Conservation (phyloP, 192 early-diverging fungal genomes). For the Coemansia sp. region DNA sequence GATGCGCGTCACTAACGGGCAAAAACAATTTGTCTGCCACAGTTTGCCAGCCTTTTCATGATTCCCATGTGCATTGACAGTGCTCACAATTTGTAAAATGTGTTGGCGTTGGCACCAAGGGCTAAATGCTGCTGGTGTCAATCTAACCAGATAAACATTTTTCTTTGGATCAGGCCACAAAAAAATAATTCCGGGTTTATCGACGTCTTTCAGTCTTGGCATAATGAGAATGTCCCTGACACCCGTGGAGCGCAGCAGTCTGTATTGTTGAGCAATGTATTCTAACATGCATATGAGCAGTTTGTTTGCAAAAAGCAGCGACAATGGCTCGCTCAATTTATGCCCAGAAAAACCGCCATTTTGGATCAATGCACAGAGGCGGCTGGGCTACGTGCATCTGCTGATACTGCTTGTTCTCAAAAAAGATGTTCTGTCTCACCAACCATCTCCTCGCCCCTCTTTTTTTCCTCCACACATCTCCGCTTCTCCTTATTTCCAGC, state of each 20-base stretch:
- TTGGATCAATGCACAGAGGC: neutral
- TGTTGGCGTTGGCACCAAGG: too few species aligned
- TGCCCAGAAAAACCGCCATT: neutral
- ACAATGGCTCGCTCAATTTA: neutral
- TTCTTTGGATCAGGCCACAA: too few species aligned
- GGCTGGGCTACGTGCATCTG: neutral
- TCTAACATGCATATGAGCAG: neutral
- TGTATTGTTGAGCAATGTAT: neutral
- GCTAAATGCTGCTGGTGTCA: too few species aligned
- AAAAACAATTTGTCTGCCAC: too few species aligned
- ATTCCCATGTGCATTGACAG: too few species aligned
- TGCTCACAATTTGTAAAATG: too few species aligned
- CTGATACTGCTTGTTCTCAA: constrained; percentile 1
- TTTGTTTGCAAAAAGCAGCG: neutral
- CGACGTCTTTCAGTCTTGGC: too few species aligned
- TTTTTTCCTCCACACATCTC: neutral
- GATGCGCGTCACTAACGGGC: neutral
- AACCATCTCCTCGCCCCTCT: neutral
- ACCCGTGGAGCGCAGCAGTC: neutral
- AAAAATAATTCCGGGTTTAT: too few species aligned
- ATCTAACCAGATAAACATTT: too few species aligned
- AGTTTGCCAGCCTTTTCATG: too few species aligned
- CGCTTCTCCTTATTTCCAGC: neutral
- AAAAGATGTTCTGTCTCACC: neutral
- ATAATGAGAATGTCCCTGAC: too few species aligned